phyloP scores from a whole-genome alignment of 208 protist species.

The Phytomonas sp. region DNA sequence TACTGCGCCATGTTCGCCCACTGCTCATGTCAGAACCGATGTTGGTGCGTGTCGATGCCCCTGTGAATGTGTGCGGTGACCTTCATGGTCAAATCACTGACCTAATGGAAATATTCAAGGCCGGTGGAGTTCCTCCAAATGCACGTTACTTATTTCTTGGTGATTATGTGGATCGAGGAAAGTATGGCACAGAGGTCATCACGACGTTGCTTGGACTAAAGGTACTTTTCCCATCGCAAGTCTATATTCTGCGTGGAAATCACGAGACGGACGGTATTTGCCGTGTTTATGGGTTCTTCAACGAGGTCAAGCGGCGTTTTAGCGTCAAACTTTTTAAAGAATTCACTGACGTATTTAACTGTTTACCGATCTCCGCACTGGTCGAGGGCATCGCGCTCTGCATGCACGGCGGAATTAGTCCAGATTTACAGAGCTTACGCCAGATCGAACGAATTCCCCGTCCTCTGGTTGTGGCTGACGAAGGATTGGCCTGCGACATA shows the following conservation, averaged over 20 bases:
- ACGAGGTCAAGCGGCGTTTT: conserved; percentile 93
- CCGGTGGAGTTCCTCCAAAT: conserved; percentile 65
- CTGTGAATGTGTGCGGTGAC: conserved; percentile 90
- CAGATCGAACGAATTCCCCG: conserved; percentile 83
- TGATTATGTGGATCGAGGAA: conserved; percentile 98
- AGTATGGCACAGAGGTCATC: conserved; percentile 92
- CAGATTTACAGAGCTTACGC: conserved; percentile 97
- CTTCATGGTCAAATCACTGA: conserved; percentile 96
- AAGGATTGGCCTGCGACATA: conserved; percentile 93
- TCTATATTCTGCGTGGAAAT: conserved; percentile 98
- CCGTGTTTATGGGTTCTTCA: conserved; percentile 98
- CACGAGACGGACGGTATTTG: conserved; percentile 98
- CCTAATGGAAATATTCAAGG: conserved; percentile 91
- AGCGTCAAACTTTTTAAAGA: conserved; percentile 42
- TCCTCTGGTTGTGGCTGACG: conserved; percentile 28
- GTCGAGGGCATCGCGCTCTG: conserved; percentile 93
- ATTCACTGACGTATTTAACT: conserved; percentile 65
- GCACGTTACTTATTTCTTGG: conserved; percentile 98
- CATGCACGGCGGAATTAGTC: conserved; percentile 96
- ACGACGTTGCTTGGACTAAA: conserved; percentile 91
- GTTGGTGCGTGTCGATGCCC: conserved; percentile 55
- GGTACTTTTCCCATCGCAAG: conserved; percentile 93
- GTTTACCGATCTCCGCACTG: conserved; percentile 87
- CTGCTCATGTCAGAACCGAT: conserved; percentile 75
- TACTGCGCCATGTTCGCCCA: conserved; percentile 41